Conservation (phyloP, 176 grass and related monocot species). For the Avena eriantha region DNA sequence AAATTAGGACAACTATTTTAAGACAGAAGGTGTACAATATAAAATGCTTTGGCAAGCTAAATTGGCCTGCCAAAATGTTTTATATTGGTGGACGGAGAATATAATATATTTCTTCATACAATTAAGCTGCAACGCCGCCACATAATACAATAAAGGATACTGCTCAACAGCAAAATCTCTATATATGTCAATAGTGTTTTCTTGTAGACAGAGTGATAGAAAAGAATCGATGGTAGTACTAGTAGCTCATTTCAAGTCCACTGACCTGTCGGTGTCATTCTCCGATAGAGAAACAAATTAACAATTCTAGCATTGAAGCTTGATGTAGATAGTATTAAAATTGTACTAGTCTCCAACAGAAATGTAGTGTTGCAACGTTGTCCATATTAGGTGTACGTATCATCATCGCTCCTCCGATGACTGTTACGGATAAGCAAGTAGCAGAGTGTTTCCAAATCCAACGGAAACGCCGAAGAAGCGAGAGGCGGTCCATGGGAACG, state of each 20-base stretch:
- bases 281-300: conserved; percentile 9
- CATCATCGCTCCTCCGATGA: neutral
- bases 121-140: neutral
- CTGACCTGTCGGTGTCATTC: conserved; percentile 44
- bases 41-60: too few species aligned
- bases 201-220: neutral
- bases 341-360: conserved; percentile 13
- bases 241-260: conserved; percentile 6
- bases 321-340: conserved; percentile 37
- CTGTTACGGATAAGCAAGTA: neutral
- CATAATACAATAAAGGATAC: conserved; percentile 5
- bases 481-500: too few species aligned
- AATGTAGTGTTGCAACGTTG: conserved; percentile 5
- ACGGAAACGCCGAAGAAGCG: neutral
- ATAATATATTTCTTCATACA: neutral
- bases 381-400: neutral
- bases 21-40: too few species aligned
- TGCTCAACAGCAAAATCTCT: conserved; percentile 4
- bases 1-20: too few species aligned
- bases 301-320: neutral
- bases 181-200: neutral
- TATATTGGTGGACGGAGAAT: too few species aligned
- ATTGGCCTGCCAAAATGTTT: too few species aligned
- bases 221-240: neutral
- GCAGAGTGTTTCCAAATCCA: too few species aligned